Evolutionary conservation across 306 rosid genomes (phyloP), one percentile per base, ranked within the genome.

Genomic region (Casuarina cunninghamiana): DNA sequence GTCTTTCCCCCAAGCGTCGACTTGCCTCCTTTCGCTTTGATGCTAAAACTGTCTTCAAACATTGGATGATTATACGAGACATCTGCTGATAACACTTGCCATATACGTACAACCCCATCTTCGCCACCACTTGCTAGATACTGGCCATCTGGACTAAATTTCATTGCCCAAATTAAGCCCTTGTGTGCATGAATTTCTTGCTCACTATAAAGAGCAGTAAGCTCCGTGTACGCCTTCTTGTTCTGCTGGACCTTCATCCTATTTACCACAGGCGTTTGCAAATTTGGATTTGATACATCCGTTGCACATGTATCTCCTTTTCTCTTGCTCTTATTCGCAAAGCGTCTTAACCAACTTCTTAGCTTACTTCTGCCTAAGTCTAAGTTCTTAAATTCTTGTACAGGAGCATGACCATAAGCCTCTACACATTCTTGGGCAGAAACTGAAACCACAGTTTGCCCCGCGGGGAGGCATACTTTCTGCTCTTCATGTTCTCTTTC

Each of bases 71-170:
- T 78, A 66, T 78, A 60, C 0, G 93, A 88, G 10, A 79, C 81
- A 50, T 86, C 89, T 35, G 72, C 45, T 12, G 80, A 80, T 13
- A 70, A 44, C 2, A 93, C 93, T 51, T 76, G 84, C 97, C 97
- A 93, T 55, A 95, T 63, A 17, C 96, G 86, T 0, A 93, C 89
- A 46, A 91, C 86, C 21, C 99, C 97, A 72, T 95, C 99, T 87
- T 95, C 97, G 16, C 99, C 99, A 45, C 99, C 97, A 39, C 90
- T 92, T 4, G 97, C 99, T 11, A 95, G 83, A 83, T 84, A 93
- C 75, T 87, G 80, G 10, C 97, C 96, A 74, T 83, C 87, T 53
- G 92, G 97, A 87, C 99, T 95, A 77, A 95, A 95, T 73, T 95
- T 93, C 93, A 95, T 88, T 6, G 91, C 83, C 93, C 97, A 85